These are phyloP conservation scores for Gaeumannomyces tritici DNA, from an alignment of 2,329 filamentous ascomycete species.

Conservation along the genomic window DNA sequence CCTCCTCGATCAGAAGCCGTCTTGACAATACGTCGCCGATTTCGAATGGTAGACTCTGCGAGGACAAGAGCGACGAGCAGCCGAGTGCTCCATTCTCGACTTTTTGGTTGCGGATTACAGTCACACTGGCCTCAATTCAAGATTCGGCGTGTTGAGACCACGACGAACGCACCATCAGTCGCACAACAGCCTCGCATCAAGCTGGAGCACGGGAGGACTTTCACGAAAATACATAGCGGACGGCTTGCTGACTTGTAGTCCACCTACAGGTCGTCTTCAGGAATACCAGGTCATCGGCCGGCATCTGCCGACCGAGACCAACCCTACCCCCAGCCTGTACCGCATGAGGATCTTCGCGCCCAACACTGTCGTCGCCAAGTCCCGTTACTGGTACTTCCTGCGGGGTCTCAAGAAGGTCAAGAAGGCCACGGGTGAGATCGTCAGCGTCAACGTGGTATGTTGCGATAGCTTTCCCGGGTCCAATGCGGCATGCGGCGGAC, in stretches of 20 bases:
- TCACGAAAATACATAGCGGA: neutral
- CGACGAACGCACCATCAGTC: neutral
- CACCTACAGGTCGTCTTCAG: conserved; percentile 80
- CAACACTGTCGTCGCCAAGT: conserved; percentile 98
- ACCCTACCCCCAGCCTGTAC: conserved; percentile 97
- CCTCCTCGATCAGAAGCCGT: neutral
- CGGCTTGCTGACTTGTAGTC: conserved; percentile 11
- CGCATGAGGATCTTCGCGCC: conserved; percentile 99
- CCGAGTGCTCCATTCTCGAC: neutral
- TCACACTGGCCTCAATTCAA: neutral
- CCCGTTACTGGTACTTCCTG: conserved; percentile 99
- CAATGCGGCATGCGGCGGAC: neutral
- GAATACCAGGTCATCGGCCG: conserved; percentile 99
- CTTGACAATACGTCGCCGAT: neutral
- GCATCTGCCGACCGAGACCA: conserved; percentile 94
- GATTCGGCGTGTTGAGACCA: neutral
- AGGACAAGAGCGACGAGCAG: neutral
- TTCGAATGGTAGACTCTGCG: neutral
- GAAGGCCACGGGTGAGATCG: conserved; percentile 99
- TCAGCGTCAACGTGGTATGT: conserved; percentile 88
- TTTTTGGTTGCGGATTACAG: neutral
- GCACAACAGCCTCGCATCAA: neutral
- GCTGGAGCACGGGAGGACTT: neutral
- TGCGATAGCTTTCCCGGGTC: no score
- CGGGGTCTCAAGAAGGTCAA: conserved; percentile 99